These are phyloP conservation scores for Neurospora sp. DNA, from an alignment of 495 filamentous ascomycete genomes.

Conservation along the genomic window DNA sequence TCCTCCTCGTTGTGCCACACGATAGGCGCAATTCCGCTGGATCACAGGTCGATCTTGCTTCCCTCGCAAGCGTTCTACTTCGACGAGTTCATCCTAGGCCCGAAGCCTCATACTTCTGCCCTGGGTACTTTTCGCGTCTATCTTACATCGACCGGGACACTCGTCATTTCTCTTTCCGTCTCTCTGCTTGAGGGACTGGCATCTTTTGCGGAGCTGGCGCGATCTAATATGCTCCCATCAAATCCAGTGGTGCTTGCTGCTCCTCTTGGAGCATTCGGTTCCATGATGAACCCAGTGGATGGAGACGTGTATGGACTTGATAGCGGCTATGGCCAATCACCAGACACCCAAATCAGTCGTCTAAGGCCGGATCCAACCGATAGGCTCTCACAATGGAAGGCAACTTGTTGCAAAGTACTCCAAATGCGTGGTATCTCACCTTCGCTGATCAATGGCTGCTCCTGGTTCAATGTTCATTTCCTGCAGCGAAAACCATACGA, in stretches of 20 bases:
- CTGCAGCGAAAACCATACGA: conserved; percentile 26
- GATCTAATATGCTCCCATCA: conserved; percentile 22
- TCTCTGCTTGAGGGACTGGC: conserved; percentile 28
- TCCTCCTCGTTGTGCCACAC: conserved; percentile 30
- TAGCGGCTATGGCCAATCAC: conserved; percentile 30
- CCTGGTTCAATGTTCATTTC: conserved; percentile 28
- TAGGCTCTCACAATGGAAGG: conserved; percentile 28
- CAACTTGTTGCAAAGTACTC: conserved; percentile 28
- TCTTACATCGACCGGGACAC: conserved; percentile 36
- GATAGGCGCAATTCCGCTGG: conserved; percentile 32
- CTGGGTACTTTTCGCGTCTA: conserved; percentile 39
- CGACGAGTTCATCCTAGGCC: conserved; percentile 13
- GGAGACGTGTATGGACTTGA: conserved; percentile 14
- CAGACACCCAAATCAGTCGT: conserved; percentile 33
- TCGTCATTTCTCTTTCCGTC: conserved; percentile 33
- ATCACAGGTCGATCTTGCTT: conserved; percentile 31
- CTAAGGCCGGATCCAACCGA: conserved; percentile 27
- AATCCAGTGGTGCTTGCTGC: conserved; percentile 32
- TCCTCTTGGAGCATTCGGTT: conserved; percentile 37
- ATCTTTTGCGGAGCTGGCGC: conserved; percentile 26
- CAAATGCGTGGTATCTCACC: conserved; percentile 32
- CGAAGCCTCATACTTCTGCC: conserved; percentile 16
- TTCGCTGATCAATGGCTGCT: conserved; percentile 21
- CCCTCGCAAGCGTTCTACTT: conserved; percentile 12
- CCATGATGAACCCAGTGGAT: conserved; percentile 22